Base-by-base conservation (phyloP, 805 yeast genomes). In the Lipomyces chichibuensis region DNA sequence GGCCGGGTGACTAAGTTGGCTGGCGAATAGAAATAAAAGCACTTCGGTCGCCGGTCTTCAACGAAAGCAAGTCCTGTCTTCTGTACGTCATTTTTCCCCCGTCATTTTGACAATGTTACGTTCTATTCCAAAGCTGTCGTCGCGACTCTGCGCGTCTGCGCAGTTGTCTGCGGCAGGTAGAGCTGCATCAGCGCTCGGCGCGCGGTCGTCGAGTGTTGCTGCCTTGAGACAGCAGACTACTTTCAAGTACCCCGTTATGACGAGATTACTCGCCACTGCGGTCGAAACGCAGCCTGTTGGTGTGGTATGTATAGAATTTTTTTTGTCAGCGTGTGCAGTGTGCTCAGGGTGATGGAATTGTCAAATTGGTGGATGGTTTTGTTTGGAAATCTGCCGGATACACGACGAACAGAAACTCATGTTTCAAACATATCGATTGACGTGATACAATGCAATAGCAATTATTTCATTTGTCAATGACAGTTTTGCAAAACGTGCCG, bases 201-300 rank as follows among this genome's bases (percentile, higher is more conserved):
- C 56, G 9, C 43, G 23, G 32, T 25, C 27, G 64, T 23, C 55
- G 9, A 32, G 33, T n/a, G 14, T 52, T 14, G n/a, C 55, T 9
- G 57, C 32, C 29, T 33, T 61, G 58, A 33, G 55, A 23, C n/a
- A 49, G n/a, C 33, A 20, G 54, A 55, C 63, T 53, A 43, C 63
- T 11, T 55, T 61, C 32, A 59, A 56, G 32, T 58, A 37, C 59
- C 68, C 70, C 43, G 62, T 62, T 37, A 53, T 67, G 60, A 43
- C 64, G n/a, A 64, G 71, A 29, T 39, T 65, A 43, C 63, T 67
- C 37, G 65, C 71, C 35, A 67, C 69, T 37, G 71, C 71, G 17
- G 69, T 43, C 33, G 64, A 67, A 33, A 57, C 70, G 2, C 59
- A 49, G 11, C 63, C 71, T 29, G 39, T 46, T 27, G 66, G 64